Evolutionary conservation across 257 asterid species (phyloP).

Genomic region (Plantago elongata): DNA sequence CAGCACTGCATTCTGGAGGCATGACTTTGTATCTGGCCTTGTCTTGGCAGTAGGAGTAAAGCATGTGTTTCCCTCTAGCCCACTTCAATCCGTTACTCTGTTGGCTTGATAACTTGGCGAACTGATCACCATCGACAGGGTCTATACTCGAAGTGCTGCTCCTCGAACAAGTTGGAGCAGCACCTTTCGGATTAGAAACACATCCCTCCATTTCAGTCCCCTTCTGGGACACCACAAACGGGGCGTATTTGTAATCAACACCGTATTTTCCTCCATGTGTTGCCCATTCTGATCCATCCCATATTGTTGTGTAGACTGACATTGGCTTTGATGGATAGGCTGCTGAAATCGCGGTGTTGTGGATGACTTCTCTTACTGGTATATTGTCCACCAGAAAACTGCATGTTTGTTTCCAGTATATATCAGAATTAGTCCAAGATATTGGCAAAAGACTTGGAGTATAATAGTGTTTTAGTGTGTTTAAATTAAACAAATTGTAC

Average conservation of each 20-base stretch:
- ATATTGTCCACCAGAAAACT: constrained; percentile 77
- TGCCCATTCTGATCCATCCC: constrained; percentile 94
- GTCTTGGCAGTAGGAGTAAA: constrained; percentile 77
- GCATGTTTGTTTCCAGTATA: constrained; percentile 11
- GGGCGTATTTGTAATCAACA: constrained; percentile 60
- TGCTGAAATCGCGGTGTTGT: constrained; percentile 37
- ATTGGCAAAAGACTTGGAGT: neutral
- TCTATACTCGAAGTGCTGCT: constrained; percentile 54
- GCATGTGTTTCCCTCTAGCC: constrained; percentile 79
- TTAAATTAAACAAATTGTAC: neutral
- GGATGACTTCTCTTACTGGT: constrained; percentile 63
- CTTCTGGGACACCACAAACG: constrained; percentile 44
- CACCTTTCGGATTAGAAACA: constrained; percentile 22
- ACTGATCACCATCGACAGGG: constrained; percentile 69
- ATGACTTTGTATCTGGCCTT: constrained; percentile 53
- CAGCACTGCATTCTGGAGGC: constrained; percentile 69
- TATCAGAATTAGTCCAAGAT: neutral
- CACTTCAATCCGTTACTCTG: constrained; percentile 53
- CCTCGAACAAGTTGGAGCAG: constrained; percentile 32
- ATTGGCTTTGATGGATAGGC: constrained; percentile 78
- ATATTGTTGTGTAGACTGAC: constrained; percentile 56
- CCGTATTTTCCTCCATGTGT: constrained; percentile 85
- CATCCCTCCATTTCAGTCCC: constrained; percentile 69
- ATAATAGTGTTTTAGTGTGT: neutral
- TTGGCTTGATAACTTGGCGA: constrained; percentile 46